Evolutionary conservation across 768 basidiomycete genomes (phyloP).

Genomic region (Xerocomellus dryophilus): DNA sequence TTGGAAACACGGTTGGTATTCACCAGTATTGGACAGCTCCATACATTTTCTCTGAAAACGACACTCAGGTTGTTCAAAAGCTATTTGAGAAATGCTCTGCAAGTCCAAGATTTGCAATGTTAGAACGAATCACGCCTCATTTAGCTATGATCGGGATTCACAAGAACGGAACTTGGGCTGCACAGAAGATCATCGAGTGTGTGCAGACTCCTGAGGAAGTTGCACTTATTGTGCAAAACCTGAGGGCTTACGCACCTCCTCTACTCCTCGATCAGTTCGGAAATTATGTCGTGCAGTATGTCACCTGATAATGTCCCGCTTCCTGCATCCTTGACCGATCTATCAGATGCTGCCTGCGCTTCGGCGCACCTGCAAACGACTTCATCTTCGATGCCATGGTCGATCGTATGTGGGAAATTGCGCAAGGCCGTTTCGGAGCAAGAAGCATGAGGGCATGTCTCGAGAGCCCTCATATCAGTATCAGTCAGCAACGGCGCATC

Average conservation of each 20-base stretch:
- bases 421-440: conserved; percentile 96
- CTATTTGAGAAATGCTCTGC: conserved; percentile 88
- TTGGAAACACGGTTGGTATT: conserved; percentile 75
- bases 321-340: conserved; percentile 6
- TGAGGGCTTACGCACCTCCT: conserved; percentile 90
- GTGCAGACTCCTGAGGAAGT: conserved; percentile 86
- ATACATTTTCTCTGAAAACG: conserved; percentile 2
- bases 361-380: conserved; percentile 84
- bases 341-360: conserved; percentile 80
- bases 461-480: conserved; percentile 81
- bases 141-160: conserved; percentile 97
- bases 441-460: conserved; percentile 97
- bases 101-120: conserved; percentile 77
- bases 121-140: conserved; percentile 91
- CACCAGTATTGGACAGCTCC: not conserved
- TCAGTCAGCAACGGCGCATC: conserved; percentile 92
- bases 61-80: conserved; percentile 84
- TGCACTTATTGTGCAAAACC: conserved; percentile 75
- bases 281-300: conserved; percentile 90
- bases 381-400: conserved; percentile 98
- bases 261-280: conserved; percentile 92
- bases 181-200: conserved; percentile 98
- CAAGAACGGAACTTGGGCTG: conserved; percentile 99
- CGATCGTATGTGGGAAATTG: conserved; percentile 98
- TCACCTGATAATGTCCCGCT: conserved; percentile 13